These are phyloP conservation scores for Dryadomyces sulphureus DNA, from an alignment of 2,329 filamentous ascomycete species.

Conservation along the genomic window DNA sequence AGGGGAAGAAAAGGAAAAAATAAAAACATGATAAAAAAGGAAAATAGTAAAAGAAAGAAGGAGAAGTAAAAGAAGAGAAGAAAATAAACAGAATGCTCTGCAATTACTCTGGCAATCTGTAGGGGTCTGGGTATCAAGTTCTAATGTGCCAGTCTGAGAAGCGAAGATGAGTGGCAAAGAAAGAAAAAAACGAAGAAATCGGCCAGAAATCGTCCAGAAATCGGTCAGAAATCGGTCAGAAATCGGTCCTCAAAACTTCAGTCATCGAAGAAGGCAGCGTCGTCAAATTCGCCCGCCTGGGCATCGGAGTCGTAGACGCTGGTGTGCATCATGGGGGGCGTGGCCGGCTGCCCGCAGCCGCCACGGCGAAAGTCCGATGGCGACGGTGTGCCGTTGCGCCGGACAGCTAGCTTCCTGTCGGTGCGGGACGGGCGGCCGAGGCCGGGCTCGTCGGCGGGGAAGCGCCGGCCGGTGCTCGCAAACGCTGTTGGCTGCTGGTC, in stretches of 20 bases:
- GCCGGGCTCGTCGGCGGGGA: conserved; percentile 34
- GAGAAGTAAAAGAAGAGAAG: background rate
- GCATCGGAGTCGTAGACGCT: conserved; percentile 48
- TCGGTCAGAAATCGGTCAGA: background rate
- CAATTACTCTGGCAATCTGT: no score
- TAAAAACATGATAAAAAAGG: background rate
- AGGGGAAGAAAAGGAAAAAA: background rate
- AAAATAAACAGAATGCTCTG: no score
- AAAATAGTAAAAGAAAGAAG: background rate
- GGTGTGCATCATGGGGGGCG: conserved; percentile 46
- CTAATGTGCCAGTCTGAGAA: conserved; percentile 1
- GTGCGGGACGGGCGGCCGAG: conserved; percentile 17
- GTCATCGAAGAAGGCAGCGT: conserved; percentile 44
- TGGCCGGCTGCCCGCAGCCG: conserved; percentile 28
- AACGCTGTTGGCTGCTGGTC: conserved; percentile 43
- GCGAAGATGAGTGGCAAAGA: background rate
- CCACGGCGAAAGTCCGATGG: conserved; percentile 18
- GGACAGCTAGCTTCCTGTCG: conserved; percentile 22
- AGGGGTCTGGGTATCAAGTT: conserved; percentile 5
- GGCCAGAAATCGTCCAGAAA: background rate
- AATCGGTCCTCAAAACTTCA: background rate
- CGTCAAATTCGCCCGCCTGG: conserved; percentile 41
- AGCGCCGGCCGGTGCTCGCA: conserved; percentile 42
- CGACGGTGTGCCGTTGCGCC: conserved; percentile 24
- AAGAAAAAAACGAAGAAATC: background rate